Evolutionary conservation across 2,329 filamentous ascomycete genomes (phyloP).

Genomic region (Cytospora schulzeri): DNA sequence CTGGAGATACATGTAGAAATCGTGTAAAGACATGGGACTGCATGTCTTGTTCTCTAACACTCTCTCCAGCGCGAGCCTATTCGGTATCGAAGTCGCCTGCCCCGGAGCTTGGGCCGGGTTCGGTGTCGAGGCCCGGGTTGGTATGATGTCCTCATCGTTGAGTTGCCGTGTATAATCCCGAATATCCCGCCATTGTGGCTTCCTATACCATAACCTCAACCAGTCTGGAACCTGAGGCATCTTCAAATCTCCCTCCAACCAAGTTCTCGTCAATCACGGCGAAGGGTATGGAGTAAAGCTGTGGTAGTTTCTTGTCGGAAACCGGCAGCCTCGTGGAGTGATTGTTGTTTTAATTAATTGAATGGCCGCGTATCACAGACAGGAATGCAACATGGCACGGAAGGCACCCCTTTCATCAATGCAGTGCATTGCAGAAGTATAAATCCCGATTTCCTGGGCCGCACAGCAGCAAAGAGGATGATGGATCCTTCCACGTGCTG

Average conservation of each 20-base stretch:
- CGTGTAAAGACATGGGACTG: constrained; percentile 51
- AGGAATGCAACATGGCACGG: background rate
- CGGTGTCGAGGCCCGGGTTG: constrained; percentile 17
- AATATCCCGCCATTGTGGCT: constrained; percentile 51
- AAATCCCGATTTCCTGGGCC: background rate
- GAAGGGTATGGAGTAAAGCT: background rate
- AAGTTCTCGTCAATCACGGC: background rate
- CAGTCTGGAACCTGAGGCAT: constrained; percentile 37
- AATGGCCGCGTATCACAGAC: background rate
- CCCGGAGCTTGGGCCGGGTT: constrained; percentile 37
- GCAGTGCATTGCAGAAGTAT: background rate
- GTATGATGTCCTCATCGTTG: constrained; percentile 31
- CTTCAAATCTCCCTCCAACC: background rate
- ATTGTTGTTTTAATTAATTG: background rate
- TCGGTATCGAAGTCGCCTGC: constrained; percentile 41
- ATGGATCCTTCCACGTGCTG: background rate
- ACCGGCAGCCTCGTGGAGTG: background rate
- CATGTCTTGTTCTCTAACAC: constrained; percentile 53
- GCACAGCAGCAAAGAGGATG: background rate
- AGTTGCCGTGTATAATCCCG: constrained; percentile 46
- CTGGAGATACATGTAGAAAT: constrained; percentile 55
- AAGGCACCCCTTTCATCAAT: background rate
- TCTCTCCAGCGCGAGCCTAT: constrained; percentile 45
- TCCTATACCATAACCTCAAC: constrained; percentile 47
- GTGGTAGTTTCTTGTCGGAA: background rate